A percentile compares a stretch with the other conserved stretches of the same genome.
phyloP scores from a whole-genome alignment of 768 basidiomycete genomes.

The Auriscalpium microsporum region DNA sequence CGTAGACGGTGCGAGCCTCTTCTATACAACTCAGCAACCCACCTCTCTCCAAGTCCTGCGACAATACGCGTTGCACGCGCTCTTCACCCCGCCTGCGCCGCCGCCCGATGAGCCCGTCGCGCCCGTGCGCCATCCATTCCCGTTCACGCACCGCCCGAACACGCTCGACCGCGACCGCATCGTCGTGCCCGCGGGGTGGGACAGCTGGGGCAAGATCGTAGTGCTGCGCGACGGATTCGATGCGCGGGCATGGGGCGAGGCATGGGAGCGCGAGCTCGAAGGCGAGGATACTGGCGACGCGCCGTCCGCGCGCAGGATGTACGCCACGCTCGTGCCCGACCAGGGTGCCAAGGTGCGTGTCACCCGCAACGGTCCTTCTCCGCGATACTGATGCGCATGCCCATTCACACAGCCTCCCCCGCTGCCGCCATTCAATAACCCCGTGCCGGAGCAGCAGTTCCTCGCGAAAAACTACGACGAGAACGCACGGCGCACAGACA shows the following conservation, averaged over 20 bases:
- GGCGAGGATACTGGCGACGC: constrained; percentile 33
- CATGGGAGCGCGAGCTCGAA: constrained; percentile 65
- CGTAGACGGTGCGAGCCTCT: constrained; percentile 83
- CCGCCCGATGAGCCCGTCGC: constrained; percentile 34
- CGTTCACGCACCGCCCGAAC: constrained; percentile 82
- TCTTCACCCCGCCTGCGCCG: constrained; percentile 68
- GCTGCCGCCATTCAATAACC: constrained; percentile 69
- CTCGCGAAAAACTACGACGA: constrained; percentile 87
- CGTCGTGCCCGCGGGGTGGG: constrained; percentile 94
- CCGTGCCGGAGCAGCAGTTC: constrained; percentile 85
- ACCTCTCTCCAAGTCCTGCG: constrained; percentile 66
- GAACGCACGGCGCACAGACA: constrained; percentile 81
- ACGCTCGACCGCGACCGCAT: constrained; percentile 89
- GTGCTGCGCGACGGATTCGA: constrained; percentile 91
- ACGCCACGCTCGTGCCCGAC: constrained; percentile 64
- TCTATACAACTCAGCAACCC: constrained; percentile 84
- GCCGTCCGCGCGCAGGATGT: constrained; percentile 57
- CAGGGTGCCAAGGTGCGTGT: constrained; percentile 59
- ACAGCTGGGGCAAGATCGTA: constrained; percentile 93
- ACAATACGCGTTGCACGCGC: constrained; percentile 74
- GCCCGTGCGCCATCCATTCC: constrained; percentile 71
- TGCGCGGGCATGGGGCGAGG: constrained; percentile 67
- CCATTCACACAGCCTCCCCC: constrained; percentile 41
- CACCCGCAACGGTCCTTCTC: not conserved
- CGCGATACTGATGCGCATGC: not conserved